These are phyloP conservation scores for Carex parvula DNA, from an alignment of 176 grass and related monocot species.

Conservation along the genomic window DNA sequence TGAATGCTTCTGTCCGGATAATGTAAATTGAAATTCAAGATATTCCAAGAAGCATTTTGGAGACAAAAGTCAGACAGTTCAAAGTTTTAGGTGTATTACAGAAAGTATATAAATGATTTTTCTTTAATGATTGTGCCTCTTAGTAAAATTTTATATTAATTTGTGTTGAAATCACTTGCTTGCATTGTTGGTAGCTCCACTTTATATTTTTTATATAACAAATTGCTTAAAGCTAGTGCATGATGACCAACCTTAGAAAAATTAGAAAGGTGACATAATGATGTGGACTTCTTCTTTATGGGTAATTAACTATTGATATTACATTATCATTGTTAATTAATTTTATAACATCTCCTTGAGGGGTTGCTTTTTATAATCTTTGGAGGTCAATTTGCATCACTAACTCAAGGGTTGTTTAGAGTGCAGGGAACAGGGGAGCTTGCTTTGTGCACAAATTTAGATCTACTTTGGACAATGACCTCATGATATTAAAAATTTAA, in stretches of 20 bases:
- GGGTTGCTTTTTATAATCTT: slow-evolving; percentile 10
- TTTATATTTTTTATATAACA: slow-evolving; percentile 4
- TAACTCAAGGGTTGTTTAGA: slow-evolving; percentile 34
- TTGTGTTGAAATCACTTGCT: slow-evolving; percentile 3
- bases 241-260: slow-evolving; percentile 2
- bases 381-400: slow-evolving; percentile 7
- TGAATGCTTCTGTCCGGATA: background rate
- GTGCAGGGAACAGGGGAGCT: slow-evolving; percentile 37
- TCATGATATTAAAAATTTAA: background rate
- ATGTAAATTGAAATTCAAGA: background rate
- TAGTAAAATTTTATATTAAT: background rate
- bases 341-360: background rate
- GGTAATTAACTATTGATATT: background rate
- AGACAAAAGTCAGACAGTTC: too few species aligned
- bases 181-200: background rate
- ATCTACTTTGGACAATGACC: slow-evolving; percentile 5
- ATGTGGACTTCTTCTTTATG: background rate
- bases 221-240: background rate
- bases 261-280: slow-evolving; percentile 18
- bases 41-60: background rate
- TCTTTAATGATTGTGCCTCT: background rate
- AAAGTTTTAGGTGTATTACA: too few species aligned
- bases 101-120: background rate
- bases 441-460: slow-evolving; percentile 40
- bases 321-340: slow-evolving; percentile 14